Base-by-base conservation (phyloP, 768 basidiomycete genomes). In the Phaffia tasmanica region DNA sequence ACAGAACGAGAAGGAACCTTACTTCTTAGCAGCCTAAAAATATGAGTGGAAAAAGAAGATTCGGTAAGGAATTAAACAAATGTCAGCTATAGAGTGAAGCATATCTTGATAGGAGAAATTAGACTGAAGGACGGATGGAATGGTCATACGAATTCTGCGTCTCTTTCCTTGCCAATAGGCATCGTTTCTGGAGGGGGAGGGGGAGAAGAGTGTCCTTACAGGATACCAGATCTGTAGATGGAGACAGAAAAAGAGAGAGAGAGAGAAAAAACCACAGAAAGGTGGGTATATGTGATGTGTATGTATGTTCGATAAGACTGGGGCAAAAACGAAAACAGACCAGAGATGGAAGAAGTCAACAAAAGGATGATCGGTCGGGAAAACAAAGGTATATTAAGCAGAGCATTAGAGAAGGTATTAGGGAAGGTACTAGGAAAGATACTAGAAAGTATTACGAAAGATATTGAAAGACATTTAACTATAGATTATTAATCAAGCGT, bases 21-120 rank as follows among this genome's bases (percentile, higher is more conserved):
- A 69, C 67, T 69, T 69, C 58, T 69, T 69, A 1, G 67, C 62
- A 27, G 64, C 64, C 67, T 69, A 53, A 0, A 50, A 48, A 27
- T 3, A 23, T 11, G 23, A 19, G 60, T 29, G 11, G 47, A 46
- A 42, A 16, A 23, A 54, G 5, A 23, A 54, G 4, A 54, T 15
- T 9, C 5, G 9, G 15, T 9, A 16, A 54, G 15, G 23, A 16
- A 23, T 29, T 9, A 23, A 23, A 30, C 23, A 54, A 15, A 23
- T 54, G 15, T 54, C n/a, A 4, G 29, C 4, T 23, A 30, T 9
- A 15, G 29, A 54, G n/a, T 23, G 53, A 30, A 54, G 5, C 53
- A 23, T 54, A 23, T 54, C 5, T 16, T 29, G 29, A 30, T 29
- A 30, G 15, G 9, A 23, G 29, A 30, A 54, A 23, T 4, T 54